phyloP scores from a whole-genome alignment of 306 rosid genomes.

The Cucumis melo region DNA sequence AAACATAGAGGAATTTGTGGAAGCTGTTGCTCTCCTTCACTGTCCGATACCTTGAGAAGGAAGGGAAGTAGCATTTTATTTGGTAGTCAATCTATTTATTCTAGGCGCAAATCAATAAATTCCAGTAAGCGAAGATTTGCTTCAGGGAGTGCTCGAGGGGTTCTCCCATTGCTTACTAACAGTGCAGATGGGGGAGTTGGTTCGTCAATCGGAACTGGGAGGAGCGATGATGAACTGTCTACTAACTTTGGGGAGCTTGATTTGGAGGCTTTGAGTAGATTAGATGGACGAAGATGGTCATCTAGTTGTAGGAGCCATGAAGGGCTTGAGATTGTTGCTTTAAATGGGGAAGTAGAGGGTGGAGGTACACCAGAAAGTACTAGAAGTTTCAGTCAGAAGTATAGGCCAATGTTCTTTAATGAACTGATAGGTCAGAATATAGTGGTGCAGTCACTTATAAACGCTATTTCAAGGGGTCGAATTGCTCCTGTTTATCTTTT shows the following conservation, averaged over 20 bases:
- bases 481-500: conserved; percentile 96
- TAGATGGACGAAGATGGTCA: conserved; percentile 98
- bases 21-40: conserved; percentile 80
- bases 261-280: conserved; percentile 88
- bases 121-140: conserved; percentile 45
- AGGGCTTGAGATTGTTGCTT: conserved; percentile 72
- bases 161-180: conserved; percentile 61
- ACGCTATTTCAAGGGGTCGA: conserved; percentile 63
- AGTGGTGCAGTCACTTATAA: conserved; percentile 81
- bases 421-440: conserved; percentile 90
- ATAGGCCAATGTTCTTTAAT: conserved; percentile 65
- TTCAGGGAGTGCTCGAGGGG: conserved; percentile 56
- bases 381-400: conserved; percentile 66
- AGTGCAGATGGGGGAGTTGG: conserved; percentile 54
- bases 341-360: conserved; percentile 60
- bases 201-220: conserved; percentile 73
- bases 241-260: conserved; percentile 89
- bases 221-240: conserved; percentile 90
- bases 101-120: conserved; percentile 29
- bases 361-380: conserved; percentile 57
- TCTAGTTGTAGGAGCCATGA: conserved; percentile 91
- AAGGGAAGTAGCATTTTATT: conserved; percentile 71
- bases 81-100: conserved; percentile 54
- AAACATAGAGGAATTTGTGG: conserved; percentile 52
- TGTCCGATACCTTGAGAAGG: conserved; percentile 74